Evolutionary conservation across 2,329 filamentous ascomycete genomes (phyloP), one percentile per base, ranked within the genome.

Genomic region (Berkeleyomyces rouxiae): DNA sequence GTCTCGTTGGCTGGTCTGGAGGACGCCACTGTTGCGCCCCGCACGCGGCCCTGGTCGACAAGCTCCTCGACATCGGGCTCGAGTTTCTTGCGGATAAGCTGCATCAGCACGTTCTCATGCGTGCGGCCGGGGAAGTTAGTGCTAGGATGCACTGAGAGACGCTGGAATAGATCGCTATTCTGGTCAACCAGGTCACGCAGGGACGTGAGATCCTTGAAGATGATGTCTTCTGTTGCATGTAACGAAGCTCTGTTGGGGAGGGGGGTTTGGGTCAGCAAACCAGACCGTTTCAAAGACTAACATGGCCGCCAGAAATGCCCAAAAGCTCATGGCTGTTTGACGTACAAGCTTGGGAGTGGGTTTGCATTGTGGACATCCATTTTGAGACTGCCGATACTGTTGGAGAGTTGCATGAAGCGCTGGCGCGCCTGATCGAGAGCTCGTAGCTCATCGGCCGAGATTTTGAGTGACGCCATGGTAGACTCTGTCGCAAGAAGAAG

Each of bases 41-140:
- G 63, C 40, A 60, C 36, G 43, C 81, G 79, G 0, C 84, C 86
- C 60, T 83, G 76, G 31, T 83, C 80, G 36, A 92, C 83, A 74
- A 86, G 85, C 63, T 84, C 82, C 70, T 91, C 87, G 16, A 90
- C 84, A 33, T 82, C 79, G 0, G 88, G 88, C 67, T 93, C 89
- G 58, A 90, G 79, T 71, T 93, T 93, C 74, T 93, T 95, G 46
- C 89, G 85, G 40, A 95, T 76, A 1, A 95, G 77, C 68, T 86
- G 82, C 36, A 81, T 78, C 1, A 92, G 78, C 3, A 88, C 77
- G 58, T 72, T 74, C 71, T 87, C 82, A 64, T 88, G 83, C 4
- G 80, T 85, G 67, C 80, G 84, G 44, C 82, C 86, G 3, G 83
- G 90, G 73, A 82, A 93, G 71, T 84, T 84, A 1, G 88, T 87